Percentiles rank a stretch among this genome's conserved stretches.
phyloP scores from a whole-genome alignment of 179 eudicot species.

The Camellia oleifera region DNA sequence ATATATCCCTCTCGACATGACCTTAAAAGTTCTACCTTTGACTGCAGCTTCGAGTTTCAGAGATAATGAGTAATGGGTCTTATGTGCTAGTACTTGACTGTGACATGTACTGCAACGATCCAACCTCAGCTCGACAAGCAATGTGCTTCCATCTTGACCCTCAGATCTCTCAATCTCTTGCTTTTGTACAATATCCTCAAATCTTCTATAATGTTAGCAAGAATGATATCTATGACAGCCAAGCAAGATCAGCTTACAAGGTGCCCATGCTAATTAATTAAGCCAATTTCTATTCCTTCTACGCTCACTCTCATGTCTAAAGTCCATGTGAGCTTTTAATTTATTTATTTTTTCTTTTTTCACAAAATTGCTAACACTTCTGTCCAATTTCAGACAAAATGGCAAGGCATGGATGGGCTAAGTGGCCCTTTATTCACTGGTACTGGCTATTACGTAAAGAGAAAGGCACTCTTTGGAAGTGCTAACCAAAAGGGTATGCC shows the following conservation, averaged over 20 bases:
- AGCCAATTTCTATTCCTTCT: too few species aligned
- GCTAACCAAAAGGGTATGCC: conserved; percentile 26
- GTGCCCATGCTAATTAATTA: background rate
- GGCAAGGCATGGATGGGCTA: conserved; percentile 11
- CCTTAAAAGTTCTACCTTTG: background rate
- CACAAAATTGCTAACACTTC: background rate
- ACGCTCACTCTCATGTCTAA: background rate
- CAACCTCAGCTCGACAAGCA: conserved; percentile 45
- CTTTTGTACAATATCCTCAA: conserved; percentile 65
- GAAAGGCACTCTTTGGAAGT: conserved; percentile 46
- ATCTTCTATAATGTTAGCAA: conserved; percentile 48
- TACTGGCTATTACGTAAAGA: conserved; percentile 54
- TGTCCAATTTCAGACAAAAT: conserved; percentile 36
- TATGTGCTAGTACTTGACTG: conserved; percentile 57
- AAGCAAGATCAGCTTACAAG: conserved; percentile 28
- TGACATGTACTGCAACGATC: conserved; percentile 64
- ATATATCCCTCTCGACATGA: background rate
- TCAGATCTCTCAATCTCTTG: conserved; percentile 23
- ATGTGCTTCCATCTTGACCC: conserved; percentile 66
- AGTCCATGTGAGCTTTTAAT: background rate
- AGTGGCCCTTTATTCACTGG: conserved; percentile 27
- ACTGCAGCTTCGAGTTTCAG: conserved; percentile 63
- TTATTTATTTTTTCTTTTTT: too few species aligned
- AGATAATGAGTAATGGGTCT: conserved; percentile 62
- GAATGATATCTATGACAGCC: conserved; percentile 51